phyloP scores from a whole-genome alignment of 1,284 basidiomycete species.

The Apiotrichum gamsii region DNA sequence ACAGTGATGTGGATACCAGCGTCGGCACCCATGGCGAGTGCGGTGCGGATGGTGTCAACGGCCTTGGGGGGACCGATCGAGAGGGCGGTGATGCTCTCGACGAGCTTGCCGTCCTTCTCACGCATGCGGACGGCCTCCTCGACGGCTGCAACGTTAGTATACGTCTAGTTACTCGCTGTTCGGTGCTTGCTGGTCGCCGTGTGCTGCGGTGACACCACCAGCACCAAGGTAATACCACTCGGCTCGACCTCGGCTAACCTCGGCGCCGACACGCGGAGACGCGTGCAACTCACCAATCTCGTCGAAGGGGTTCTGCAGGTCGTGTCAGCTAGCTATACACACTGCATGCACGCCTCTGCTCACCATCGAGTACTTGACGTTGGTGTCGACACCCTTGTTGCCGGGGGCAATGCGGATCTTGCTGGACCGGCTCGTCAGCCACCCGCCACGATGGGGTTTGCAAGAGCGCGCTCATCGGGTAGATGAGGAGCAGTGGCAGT shows the following conservation, averaged over 20 bases:
- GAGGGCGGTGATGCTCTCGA: slow-evolving; percentile 81
- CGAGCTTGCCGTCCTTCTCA: slow-evolving; percentile 63
- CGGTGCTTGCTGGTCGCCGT: too few species aligned
- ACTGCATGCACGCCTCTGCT: too few species aligned
- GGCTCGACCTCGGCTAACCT: slow-evolving; percentile 11
- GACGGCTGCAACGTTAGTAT: slow-evolving; percentile 58
- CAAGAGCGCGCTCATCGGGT: neutral
- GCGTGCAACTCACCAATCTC: slow-evolving; percentile 82
- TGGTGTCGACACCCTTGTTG: slow-evolving; percentile 86
- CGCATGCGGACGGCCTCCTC: slow-evolving; percentile 94
- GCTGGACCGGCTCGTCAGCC: slow-evolving; percentile 53
- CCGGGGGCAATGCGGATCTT: slow-evolving; percentile 91
- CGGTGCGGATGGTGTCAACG: slow-evolving; percentile 84
- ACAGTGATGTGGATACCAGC: slow-evolving; percentile 83
- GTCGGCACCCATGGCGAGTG: slow-evolving; percentile 97
- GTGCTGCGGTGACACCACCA: too few species aligned
- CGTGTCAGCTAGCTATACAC: too few species aligned
- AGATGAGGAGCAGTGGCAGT: neutral
- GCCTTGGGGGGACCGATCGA: slow-evolving; percentile 90
- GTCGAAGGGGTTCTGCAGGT: slow-evolving; percentile 83
- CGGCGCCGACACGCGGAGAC: neutral
- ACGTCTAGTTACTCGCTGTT: too few species aligned
- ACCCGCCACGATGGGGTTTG: slow-evolving; percentile 42
- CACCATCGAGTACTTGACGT: slow-evolving; percentile 97
- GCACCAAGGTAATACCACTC: too few species aligned